Base-by-base conservation (phyloP, 2,329 filamentous ascomycete genomes). In the Ascochyta fabae region DNA sequence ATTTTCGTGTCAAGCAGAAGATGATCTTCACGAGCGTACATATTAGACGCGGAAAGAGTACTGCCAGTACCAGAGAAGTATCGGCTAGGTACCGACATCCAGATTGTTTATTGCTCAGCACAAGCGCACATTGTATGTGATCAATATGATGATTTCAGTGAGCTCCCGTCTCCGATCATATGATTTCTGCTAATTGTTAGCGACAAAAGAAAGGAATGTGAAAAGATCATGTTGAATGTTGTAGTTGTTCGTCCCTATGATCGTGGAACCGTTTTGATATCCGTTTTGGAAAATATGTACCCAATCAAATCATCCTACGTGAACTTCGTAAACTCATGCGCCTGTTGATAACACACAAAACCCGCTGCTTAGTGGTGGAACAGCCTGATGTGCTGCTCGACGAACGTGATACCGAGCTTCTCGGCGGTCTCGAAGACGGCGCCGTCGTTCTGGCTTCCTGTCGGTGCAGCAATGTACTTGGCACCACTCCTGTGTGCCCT, bases 391-490 rank as follows among this genome's bases (percentile, higher is more conserved):
- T 89, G 92, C 83, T 99, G 95, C 84, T 99, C 92, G 34, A 98
- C 90, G 78, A 98, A 97, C 40, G 89, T 92, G 69, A 98, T 96
- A 51, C 89, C 90, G 62, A 96, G 82, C 81, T 94, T 92, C 82
- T 96, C 92, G 5, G 93, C 92, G 10, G 93, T 96, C 75, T 92
- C 88, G 68, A 96, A 91, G 41, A 95, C 91, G 45, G 88, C 84
- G 54, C 82, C 78, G 75, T 95, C 91, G 74, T 95, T 95, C 78
- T 95, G 91, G 77, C 89, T 96, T 54, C 95, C 95, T 46, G 86
- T 90, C 9, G 95, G 95, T 35, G 94, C 94, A 50, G 95, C 94
- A 70, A 98, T 91, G 81, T 96, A 99, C 82, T 96, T 98, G 73
- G 87, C 92, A 45, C 95, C 95, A 22, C 92, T 96, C 69, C 92